Conservation (phyloP, 2,329 filamentous ascomycete species). For the Aspergillus phoenicis region DNA sequence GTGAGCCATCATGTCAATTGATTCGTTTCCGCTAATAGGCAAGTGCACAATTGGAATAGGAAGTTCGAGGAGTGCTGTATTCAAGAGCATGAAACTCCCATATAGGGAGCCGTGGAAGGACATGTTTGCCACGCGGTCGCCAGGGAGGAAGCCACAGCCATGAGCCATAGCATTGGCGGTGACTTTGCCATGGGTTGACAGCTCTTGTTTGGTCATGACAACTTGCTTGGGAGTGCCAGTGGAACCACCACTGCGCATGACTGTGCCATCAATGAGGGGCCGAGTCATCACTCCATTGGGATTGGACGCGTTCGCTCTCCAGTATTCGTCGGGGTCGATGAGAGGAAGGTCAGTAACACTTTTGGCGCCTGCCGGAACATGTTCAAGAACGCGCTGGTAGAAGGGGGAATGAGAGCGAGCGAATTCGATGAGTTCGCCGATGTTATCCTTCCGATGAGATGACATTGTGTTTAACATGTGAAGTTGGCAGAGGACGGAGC, state of each 20-base stretch:
- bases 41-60: background rate
- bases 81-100: background rate
- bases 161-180: background rate
- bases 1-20: background rate
- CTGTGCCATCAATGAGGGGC: background rate
- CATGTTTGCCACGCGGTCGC: background rate
- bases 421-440: background rate
- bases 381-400: background rate
- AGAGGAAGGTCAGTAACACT: background rate
- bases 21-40: background rate
- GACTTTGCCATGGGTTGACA: background rate
- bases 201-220: background rate
- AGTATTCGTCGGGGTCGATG: background rate
- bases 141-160: background rate
- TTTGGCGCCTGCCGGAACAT: too few species aligned
- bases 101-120: background rate
- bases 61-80: background rate
- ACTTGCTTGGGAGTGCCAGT: background rate
- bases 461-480: too few species aligned
- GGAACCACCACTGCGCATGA: conserved; percentile 1
- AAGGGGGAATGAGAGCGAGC: background rate
- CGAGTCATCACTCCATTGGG: background rate
- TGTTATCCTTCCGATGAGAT: too few species aligned
- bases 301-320: background rate
- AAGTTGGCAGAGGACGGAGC: too few species aligned